Conservation (phyloP, 306 rosid species). For the Acacia crassicarpa region DNA sequence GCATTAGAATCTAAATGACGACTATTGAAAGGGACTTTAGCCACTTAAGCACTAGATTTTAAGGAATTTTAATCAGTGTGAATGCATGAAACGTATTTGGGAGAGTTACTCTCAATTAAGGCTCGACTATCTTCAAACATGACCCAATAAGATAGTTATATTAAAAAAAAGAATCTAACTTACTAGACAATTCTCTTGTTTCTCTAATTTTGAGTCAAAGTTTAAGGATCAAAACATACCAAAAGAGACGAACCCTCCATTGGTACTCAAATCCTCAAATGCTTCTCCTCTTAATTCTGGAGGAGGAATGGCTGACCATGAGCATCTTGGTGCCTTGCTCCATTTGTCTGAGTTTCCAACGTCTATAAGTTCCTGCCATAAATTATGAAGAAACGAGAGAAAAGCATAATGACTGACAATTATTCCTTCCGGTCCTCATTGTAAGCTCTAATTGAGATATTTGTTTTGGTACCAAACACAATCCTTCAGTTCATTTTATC, state of each 20-base stretch:
- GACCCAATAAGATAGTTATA: too few species aligned
- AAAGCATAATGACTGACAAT: background rate
- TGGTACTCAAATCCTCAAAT: conserved; percentile 84
- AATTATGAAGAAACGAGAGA: conserved; percentile 20
- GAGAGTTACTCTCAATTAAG: too few species aligned
- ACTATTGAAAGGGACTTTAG: background rate
- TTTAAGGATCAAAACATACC: conserved; percentile 42
- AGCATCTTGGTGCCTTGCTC: conserved; percentile 79
- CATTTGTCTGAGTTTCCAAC: conserved; percentile 80
- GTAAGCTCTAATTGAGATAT: too few species aligned
- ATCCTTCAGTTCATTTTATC: too few species aligned
- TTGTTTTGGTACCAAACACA: too few species aligned
- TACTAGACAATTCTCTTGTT: background rate
- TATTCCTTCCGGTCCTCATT: background rate
- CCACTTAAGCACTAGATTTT: too few species aligned
- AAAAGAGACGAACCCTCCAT: conserved; percentile 86
- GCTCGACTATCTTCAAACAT: too few species aligned
- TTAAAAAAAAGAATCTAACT: background rate
- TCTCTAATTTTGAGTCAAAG: conserved; percentile 1
- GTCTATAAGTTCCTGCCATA: conserved; percentile 78
- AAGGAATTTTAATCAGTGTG: too few species aligned
- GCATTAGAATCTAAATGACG: conserved; percentile 1
- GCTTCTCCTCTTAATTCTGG: conserved; percentile 86
- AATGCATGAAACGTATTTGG: too few species aligned
- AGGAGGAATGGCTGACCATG: conserved; percentile 96